Conservation (phyloP, 495 filamentous ascomycete species). For the Neurospora sublineolata region DNA sequence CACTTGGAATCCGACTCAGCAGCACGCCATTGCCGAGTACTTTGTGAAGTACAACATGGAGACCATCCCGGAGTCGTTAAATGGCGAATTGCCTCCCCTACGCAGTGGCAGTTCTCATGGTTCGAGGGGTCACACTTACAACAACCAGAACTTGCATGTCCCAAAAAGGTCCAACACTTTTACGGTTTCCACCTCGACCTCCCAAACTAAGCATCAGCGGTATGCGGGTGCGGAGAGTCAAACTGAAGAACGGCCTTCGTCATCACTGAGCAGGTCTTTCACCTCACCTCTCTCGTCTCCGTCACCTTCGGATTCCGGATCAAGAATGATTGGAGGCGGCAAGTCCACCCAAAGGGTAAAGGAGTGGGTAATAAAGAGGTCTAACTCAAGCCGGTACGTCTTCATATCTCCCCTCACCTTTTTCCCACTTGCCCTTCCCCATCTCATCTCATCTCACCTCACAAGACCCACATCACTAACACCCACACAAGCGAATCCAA, state of each 20-base stretch:
- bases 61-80: background rate
- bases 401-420: background rate
- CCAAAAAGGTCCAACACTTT: background rate
- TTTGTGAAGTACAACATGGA: background rate
- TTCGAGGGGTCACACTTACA: background rate
- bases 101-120: background rate
- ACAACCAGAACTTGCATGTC: background rate
- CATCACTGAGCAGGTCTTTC: background rate
- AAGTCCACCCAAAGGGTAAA: slow-evolving; percentile 16
- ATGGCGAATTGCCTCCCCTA: background rate
- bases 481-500: background rate
- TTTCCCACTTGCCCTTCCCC: background rate
- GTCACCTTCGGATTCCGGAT: background rate
- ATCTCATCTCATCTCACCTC: background rate
- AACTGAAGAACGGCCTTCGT: background rate
- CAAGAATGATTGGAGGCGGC: background rate
- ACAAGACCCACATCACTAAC: background rate
- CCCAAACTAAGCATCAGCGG: background rate
- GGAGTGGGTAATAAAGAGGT: slow-evolving; percentile 21
- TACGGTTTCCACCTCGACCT: background rate
- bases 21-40: background rate
- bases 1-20: background rate
- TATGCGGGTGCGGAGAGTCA: background rate
- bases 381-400: slow-evolving; percentile 13
- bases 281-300: background rate